Evolutionary conservation across 768 basidiomycete species (phyloP), one percentile per base, ranked within the genome.

Genomic region (Kwoniella bestiolae): DNA sequence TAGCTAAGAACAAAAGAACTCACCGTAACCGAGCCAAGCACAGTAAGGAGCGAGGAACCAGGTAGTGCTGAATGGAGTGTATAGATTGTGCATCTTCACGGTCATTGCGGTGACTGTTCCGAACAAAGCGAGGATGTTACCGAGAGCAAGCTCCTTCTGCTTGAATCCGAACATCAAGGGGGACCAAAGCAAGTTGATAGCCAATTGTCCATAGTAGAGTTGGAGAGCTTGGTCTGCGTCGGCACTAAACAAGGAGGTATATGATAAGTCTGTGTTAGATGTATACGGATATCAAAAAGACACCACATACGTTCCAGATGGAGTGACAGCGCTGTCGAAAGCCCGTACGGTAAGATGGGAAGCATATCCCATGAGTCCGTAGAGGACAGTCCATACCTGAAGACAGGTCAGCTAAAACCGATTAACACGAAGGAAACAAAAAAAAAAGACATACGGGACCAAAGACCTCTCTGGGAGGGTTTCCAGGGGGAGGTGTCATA

Each of bases 1-100:
- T 45, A 60, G 28, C 23, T 32, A n/a, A 1, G 26, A 23, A 1
- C 53, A 26, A 32, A 32, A 5, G 14, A 21, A 75, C 78, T 60
- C 35, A 80, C 79, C 79, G 71, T 85, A 89, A 5, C 84, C 83
- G 38, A 88, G 78, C 88, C 88, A 90, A 7, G 84, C 85, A 66
- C 87, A 87, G 79, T 89, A 89, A 2, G 88, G 88, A 29, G 85
- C 81, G 12, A 89, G 82, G 76, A 87, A 83, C 76, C 85, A 87
- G 5, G 86, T 87, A 16, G 88, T 84, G 44, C 71, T 78, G 72
- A 77, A 78, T 28, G 71, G 67, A 3, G 78, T 79, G 67, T 72
- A 72, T 9, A 86, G 82, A 1, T 80, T 79, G 74, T 86, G 84
- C 44, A 87, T 80, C 25, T 85, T 73, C 81, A 89, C 87, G 0